These are phyloP conservation scores for Colletotrichum echinochloae DNA, from an alignment of 2,329 filamentous ascomycete species.

Conservation along the genomic window DNA sequence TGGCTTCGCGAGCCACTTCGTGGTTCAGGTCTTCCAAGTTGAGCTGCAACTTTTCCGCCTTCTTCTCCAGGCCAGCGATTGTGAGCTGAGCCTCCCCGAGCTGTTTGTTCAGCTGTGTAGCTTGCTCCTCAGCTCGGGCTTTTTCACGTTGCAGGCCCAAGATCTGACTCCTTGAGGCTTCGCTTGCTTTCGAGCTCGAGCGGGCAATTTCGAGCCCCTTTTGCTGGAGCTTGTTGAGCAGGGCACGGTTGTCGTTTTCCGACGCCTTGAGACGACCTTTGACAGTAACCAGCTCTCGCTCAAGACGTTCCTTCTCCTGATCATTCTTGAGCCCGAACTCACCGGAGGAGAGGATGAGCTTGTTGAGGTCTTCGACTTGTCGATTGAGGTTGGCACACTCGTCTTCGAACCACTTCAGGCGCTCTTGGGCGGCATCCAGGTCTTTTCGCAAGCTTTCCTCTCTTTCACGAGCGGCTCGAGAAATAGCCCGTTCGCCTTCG, in stretches of 20 bases:
- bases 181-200: conserved; percentile 86
- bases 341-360: conserved; percentile 88
- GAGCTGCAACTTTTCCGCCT: conserved; percentile 90
- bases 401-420: conserved; percentile 81
- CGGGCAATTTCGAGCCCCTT: conserved; percentile 97
- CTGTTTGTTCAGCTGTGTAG: conserved; percentile 82
- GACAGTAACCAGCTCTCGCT: conserved; percentile 90
- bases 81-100: conserved; percentile 86
- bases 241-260: conserved; percentile 93
- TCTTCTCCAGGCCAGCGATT: conserved; percentile 89
- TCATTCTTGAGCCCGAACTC: conserved; percentile 91
- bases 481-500: conserved; percentile 83
- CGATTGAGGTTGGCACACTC: conserved; percentile 82
- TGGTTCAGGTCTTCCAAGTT: conserved; percentile 93
- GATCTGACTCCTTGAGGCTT: conserved; percentile 83
- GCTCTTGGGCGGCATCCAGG: conserved; percentile 80
- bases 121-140: conserved; percentile 83
- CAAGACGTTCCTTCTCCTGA: conserved; percentile 91
- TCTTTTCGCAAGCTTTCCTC: conserved; percentile 83
- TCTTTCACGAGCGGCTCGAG: conserved; percentile 81
- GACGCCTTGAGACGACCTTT: conserved; percentile 91
- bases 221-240: conserved; percentile 98
- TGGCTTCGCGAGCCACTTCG: conserved; percentile 89
- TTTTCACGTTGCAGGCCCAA: conserved; percentile 85
- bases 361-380: conserved; percentile 87